Conservation (phyloP, 495 filamentous ascomycete species). For the Jackrogersella minutella region DNA sequence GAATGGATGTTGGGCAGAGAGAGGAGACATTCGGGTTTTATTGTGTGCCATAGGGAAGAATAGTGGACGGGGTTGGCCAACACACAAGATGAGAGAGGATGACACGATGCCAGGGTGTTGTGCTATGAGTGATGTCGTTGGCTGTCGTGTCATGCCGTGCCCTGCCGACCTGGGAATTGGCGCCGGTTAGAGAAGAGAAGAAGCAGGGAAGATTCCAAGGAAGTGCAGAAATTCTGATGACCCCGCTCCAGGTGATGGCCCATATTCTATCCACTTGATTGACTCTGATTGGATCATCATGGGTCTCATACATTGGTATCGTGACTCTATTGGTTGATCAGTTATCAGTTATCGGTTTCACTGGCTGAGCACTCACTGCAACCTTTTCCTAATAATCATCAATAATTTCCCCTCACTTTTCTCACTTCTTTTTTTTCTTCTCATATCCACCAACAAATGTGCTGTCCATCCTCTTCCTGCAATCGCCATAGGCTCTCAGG, state of each 20-base stretch:
- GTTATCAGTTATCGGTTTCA: neutral
- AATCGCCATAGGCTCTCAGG: slow-evolving; percentile 36
- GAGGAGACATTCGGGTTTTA: slow-evolving; percentile 59
- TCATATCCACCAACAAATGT: slow-evolving; percentile 24
- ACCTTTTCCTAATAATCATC: neutral
- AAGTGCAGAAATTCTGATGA: slow-evolving; percentile 20
- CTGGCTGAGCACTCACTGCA: slow-evolving; percentile 2
- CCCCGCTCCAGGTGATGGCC: slow-evolving; percentile 27
- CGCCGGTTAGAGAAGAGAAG: slow-evolving; percentile 17
- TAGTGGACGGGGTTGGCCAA: slow-evolving; percentile 33
- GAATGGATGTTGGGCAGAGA: slow-evolving; percentile 58
- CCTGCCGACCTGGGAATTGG: neutral
- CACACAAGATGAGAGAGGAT: slow-evolving; percentile 28
- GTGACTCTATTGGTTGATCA: neutral
- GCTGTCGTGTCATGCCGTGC: slow-evolving; percentile 23
- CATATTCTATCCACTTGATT: neutral
- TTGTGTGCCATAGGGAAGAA: slow-evolving; percentile 46
- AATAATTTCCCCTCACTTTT: slow-evolving; percentile 31
- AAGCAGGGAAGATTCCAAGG: slow-evolving; percentile 21
- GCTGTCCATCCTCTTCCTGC: slow-evolving; percentile 31
- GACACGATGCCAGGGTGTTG: slow-evolving; percentile 41
- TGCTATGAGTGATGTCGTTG: slow-evolving; percentile 34
- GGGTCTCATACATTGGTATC: neutral
- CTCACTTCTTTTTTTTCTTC: neutral
- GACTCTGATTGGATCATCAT: slow-evolving; percentile 14